Percentiles rank a stretch among this genome's conserved stretches.
Conservation (phyloP, 2,329 filamentous ascomycete species). For the Penicillium sp. region DNA sequence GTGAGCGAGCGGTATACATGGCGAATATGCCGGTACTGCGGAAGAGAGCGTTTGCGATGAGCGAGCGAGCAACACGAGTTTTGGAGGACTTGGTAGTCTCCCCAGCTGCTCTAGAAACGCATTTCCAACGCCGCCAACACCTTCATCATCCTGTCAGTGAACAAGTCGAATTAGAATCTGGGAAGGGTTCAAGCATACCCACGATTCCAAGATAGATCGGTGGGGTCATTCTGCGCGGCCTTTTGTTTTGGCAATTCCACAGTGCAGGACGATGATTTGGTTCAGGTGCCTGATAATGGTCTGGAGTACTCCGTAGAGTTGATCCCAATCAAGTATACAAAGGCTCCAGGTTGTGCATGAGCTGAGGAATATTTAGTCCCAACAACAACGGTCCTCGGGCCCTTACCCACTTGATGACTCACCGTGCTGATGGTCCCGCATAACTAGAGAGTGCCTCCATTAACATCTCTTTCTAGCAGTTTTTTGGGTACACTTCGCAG, state of each 20-base stretch:
- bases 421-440: no score
- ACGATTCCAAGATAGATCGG: constrained; percentile 45
- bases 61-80: constrained; percentile 80
- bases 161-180: background rate
- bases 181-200: constrained; percentile 27
- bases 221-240: constrained; percentile 23
- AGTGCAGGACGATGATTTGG: background rate
- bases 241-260: no score
- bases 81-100: constrained; percentile 67
- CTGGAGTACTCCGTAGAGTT: background rate
- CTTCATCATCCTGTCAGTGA: constrained; percentile 36
- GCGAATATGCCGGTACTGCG: constrained; percentile 64
- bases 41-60: constrained; percentile 80
- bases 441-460: no score
- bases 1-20: constrained; percentile 60
- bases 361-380: no score
- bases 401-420: no score
- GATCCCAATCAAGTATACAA: background rate
- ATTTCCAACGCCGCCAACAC: constrained; percentile 88
- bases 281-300: background rate
- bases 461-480: no score
- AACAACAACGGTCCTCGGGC: no score
- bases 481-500: no score
- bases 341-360: no score
- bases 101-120: constrained; percentile 83